Conservation (phyloP, 352 stramenopile genomes). For the Globisporangium uncinulatum region DNA sequence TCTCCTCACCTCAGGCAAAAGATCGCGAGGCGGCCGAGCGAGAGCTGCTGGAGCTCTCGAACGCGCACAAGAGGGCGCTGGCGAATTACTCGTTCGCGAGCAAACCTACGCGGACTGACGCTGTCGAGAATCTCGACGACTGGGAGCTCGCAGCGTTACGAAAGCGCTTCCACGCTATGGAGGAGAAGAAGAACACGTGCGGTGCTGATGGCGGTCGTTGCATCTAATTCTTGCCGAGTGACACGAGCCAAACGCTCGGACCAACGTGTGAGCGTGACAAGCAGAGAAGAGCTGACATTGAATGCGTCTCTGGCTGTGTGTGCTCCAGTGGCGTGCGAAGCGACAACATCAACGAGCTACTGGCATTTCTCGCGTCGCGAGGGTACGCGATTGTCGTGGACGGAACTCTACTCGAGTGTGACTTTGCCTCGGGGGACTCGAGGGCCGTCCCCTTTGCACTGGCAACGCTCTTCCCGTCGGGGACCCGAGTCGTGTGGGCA, state of each 20-base stretch:
- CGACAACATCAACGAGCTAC: constrained; percentile 2
- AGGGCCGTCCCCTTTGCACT: neutral
- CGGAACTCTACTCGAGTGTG: neutral
- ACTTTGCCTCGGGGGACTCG: neutral
- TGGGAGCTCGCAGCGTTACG: constrained; percentile 48
- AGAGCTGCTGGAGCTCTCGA: constrained; percentile 39
- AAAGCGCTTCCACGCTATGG: constrained; percentile 42
- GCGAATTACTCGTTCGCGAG: constrained; percentile 5
- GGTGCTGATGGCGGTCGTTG: neutral
- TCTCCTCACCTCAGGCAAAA: constrained; percentile 16
- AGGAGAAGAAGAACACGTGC: constrained; percentile 37
- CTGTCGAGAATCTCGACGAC: constrained; percentile 23
- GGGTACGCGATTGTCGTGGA: constrained; percentile 5
- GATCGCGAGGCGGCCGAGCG: constrained; percentile 20
- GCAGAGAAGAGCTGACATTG: neutral
- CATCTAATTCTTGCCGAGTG: too few relatives aligned
- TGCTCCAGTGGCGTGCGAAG: constrained; percentile 4
- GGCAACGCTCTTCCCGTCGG: constrained; percentile 9
- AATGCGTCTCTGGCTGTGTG: neutral
- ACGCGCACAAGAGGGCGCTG: constrained; percentile 23
- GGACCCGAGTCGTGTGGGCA: constrained; percentile 8
- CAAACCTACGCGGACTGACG: constrained; percentile 7
- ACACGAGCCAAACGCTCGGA: too few relatives aligned
- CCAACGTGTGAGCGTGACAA: neutral
- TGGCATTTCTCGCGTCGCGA: constrained; percentile 3